Evolutionary conservation across 2,329 filamentous ascomycete genomes (phyloP), one percentile per base, ranked within the genome.

Genomic region (Podosphaera aphanis): DNA sequence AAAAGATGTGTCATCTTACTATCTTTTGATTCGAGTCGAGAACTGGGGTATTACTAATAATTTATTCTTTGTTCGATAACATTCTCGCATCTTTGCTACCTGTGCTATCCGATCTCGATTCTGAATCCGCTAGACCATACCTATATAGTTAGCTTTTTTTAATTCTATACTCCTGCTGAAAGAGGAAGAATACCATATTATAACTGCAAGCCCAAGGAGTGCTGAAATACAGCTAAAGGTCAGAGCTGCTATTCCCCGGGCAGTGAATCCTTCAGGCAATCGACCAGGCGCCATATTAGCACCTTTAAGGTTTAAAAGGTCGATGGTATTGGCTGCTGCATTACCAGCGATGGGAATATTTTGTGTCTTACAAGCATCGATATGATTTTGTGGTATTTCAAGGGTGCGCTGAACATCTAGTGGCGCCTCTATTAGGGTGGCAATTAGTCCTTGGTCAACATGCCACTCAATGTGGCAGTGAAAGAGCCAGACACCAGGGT

Each of bases 381-480:
- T 59, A 49, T 77, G 73, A 45, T 71, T 61, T 13, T 66, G 53
- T 0, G 82, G 81, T 18, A 92, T 70, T 0, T 61, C 63, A 31
- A 79, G 53, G 0, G 45, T 36, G 36, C 55, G 52, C 31, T 59
- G 57, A n/a, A 59, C 18, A 33, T 58, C 52, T 8, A 57, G 44
- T 5, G 57, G 57, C n/a, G 53, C 54, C 47, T 59, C 57, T 11
- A 59, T 60, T 51, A 83, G 70, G 1, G 73, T 75, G 20, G 74
- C 70, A 2, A 74, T 64, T 2, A 83, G 65, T n/a, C 79, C 79
- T 2, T 73, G 74, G 1, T 69, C 63, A 47, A 82, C 65, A 57
- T 84, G 79, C 79, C 79, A 88, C 56, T 83, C 79, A 45, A 86
- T 78, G 58, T 88, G 82, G 61, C 81, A 86, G 61, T 85, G 81